phyloP scores from a whole-genome alignment of 176 grass and related monocot genomes.

The Carex parvula region DNA sequence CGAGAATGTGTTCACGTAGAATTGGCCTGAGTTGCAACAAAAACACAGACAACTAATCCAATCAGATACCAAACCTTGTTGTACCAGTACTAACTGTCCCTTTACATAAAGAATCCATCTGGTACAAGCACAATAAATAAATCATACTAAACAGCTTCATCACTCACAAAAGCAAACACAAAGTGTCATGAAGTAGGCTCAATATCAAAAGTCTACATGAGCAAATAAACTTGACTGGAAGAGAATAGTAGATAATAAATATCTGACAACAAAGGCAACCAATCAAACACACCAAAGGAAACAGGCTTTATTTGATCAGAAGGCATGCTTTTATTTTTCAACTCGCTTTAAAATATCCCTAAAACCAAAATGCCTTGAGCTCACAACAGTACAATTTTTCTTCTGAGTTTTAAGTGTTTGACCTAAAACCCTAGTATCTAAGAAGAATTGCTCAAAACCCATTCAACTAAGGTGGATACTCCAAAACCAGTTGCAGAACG shows the following conservation, averaged over 20 bases:
- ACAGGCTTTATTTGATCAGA: neutral
- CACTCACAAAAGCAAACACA: neutral
- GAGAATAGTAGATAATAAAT: neutral
- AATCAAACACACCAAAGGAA: slow-evolving; percentile 4
- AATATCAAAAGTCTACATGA: neutral
- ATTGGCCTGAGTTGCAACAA: neutral
- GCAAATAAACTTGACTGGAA: neutral
- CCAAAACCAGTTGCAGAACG: slow-evolving; percentile 73
- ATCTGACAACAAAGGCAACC: neutral
- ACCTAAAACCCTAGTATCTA: slow-evolving; percentile 25
- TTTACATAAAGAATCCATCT: neutral
- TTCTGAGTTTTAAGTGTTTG: neutral
- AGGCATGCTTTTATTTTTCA: neutral
- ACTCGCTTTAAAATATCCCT: neutral
- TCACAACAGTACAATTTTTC: neutral
- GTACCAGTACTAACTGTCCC: neutral
- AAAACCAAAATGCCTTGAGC: neutral
- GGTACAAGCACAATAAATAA: neutral
- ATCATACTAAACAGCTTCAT: neutral
- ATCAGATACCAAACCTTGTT: neutral
- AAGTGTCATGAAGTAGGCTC: neutral
- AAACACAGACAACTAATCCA: neutral
- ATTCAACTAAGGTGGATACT: slow-evolving; percentile 86
- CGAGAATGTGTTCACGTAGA: neutral
- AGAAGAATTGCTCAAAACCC: slow-evolving; percentile 90